Conservation (phyloP, 2,329 filamentous ascomycete genomes). For the Cadophora luteo-olivacea region DNA sequence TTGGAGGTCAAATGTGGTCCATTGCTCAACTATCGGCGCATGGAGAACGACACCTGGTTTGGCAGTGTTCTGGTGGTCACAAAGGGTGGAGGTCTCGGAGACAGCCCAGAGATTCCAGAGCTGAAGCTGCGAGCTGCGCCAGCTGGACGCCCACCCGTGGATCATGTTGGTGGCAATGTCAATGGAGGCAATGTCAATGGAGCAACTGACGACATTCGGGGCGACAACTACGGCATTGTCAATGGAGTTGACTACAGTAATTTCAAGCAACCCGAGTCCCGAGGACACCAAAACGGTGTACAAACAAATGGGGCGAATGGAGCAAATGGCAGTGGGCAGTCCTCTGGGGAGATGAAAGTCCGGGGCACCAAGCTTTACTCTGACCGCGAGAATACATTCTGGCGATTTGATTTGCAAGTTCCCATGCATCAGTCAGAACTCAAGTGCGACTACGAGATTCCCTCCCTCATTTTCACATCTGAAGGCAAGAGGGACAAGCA, state of each 20-base stretch:
- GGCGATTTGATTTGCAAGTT: conserved; percentile 85
- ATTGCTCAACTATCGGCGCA: conserved; percentile 78
- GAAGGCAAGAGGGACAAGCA: conserved; percentile 63
- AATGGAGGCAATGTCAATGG: conserved; percentile 14
- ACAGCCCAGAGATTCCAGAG: conserved; percentile 60
- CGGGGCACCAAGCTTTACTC: conserved; percentile 67
- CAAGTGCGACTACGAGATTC: conserved; percentile 80
- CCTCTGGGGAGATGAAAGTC: conserved; percentile 49
- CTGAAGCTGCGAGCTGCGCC: conserved; percentile 56
- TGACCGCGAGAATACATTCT: conserved; percentile 79
- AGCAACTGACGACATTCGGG: conserved; percentile 22
- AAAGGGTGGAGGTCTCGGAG: conserved; percentile 68
- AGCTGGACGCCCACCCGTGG: conserved; percentile 17
- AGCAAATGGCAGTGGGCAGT: neutral
- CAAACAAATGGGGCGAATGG: conserved; percentile 15
- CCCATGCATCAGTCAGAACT: conserved; percentile 75
- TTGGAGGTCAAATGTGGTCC: conserved; percentile 74
- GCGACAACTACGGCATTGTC: conserved; percentile 39
- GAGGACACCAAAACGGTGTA: conserved; percentile 7
- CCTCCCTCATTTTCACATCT: conserved; percentile 66
- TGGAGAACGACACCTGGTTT: conserved; percentile 74
- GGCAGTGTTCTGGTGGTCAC: conserved; percentile 88
- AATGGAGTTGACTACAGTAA: conserved; percentile 44
- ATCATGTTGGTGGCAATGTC: conserved; percentile 29
- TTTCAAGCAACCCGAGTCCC: conserved; percentile 29